These are phyloP conservation scores for Pythium sukuiense DNA, from an alignment of 352 stramenopile species.

Conservation along the genomic window DNA sequence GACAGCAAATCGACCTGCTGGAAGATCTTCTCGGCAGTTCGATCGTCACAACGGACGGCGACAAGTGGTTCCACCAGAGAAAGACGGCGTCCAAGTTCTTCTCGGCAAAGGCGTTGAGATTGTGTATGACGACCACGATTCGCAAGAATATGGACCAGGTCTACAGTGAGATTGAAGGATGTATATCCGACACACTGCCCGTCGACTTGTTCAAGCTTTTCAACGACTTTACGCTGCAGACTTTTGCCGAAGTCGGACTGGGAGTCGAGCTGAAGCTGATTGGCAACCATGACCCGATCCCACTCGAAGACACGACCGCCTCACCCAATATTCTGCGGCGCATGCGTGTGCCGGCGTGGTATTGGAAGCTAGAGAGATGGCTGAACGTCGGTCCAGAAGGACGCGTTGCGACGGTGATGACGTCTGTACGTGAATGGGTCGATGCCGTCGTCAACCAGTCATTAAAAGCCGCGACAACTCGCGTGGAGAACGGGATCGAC, in stretches of 20 bases:
- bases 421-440: constrained; percentile 37
- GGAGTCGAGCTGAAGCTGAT: constrained; percentile 42
- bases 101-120: constrained; percentile 24
- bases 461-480: neutral
- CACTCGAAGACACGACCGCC: constrained; percentile 28
- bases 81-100: constrained; percentile 32
- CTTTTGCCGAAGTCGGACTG: constrained; percentile 50
- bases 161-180: constrained; percentile 4
- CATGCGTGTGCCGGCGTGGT: constrained; percentile 42
- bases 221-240: constrained; percentile 45
- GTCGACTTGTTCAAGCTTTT: constrained; percentile 33
- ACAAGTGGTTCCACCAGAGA: constrained; percentile 29
- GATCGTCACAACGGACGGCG: constrained; percentile 27
- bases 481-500: neutral
- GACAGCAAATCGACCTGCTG: constrained; percentile 5
- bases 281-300: constrained; percentile 34
- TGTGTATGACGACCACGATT: constrained; percentile 14
- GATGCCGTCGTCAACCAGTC: constrained; percentile 36
- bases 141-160: constrained; percentile 6
- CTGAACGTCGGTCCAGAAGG: constrained; percentile 42
- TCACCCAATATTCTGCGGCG: constrained; percentile 35
- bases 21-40: constrained; percentile 20
- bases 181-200: neutral
- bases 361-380: constrained; percentile 56
- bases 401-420: constrained; percentile 25